Conservation (phyloP, 73 alveolate species). For the Breviolum minutum region DNA sequence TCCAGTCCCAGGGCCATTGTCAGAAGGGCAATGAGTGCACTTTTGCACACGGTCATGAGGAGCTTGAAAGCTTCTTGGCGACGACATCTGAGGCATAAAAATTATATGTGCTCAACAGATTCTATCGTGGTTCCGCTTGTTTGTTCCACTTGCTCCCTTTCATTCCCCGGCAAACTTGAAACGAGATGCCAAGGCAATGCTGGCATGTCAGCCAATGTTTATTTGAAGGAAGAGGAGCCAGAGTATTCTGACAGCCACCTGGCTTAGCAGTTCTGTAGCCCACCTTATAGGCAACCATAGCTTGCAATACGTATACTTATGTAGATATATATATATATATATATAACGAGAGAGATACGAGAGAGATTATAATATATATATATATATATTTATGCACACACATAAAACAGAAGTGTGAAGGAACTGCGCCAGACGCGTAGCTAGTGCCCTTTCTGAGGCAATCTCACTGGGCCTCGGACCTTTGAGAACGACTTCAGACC, state of each 20-base stretch:
- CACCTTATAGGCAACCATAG: background rate
- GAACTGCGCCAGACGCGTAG: too few species aligned
- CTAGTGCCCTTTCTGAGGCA: conserved; percentile 19
- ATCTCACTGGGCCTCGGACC: background rate
- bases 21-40: conserved; percentile 46
- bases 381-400: background rate
- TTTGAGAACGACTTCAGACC: conserved; percentile 34
- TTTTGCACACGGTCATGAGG: conserved; percentile 51
- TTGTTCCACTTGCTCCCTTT: background rate
- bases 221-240: background rate
- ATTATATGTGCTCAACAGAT: background rate
- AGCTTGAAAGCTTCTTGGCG: conserved; percentile 25
- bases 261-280: background rate
- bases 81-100: background rate
- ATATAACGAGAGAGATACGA: background rate
- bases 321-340: background rate
- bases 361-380: too few species aligned
- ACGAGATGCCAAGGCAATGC: background rate
- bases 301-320: background rate
- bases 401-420: background rate
- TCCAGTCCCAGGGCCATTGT: conserved; percentile 14
- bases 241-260: background rate
- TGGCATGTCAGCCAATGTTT: background rate
- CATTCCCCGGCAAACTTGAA: background rate
- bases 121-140: background rate